phyloP scores from a whole-genome alignment of 305 asterid genomes.

The Caryopteris hybrid region DNA sequence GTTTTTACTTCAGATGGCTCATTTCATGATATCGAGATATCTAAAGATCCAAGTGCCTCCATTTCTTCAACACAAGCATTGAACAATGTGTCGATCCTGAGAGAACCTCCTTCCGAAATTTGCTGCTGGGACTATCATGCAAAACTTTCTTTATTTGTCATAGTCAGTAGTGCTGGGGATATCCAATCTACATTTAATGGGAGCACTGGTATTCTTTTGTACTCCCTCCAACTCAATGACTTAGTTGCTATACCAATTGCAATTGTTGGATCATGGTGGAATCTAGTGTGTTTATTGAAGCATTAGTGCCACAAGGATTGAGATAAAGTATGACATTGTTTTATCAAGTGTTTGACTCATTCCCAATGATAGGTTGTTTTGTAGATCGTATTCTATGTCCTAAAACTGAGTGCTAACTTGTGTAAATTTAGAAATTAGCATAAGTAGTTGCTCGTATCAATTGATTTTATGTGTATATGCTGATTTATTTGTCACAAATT shows the following conservation, averaged over 20 bases:
- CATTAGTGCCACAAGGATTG: background rate
- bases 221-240: constrained; percentile 10
- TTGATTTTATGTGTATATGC: constrained; percentile 3
- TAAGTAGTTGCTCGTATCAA: constrained; percentile 3
- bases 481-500: background rate
- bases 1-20: constrained; percentile 79
- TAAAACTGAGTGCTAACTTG: background rate
- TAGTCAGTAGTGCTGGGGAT: constrained; percentile 53
- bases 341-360: constrained; percentile 4
- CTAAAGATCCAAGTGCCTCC: constrained; percentile 81
- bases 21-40: constrained; percentile 76
- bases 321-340: constrained; percentile 7
- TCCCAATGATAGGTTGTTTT: constrained; percentile 3
- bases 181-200: constrained; percentile 34
- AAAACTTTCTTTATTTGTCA: constrained; percentile 47
- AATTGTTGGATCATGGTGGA: constrained; percentile 11
- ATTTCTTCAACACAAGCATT: constrained; percentile 47
- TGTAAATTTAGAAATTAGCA: background rate
- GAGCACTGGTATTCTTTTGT: constrained; percentile 38
- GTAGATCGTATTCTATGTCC: constrained; percentile 4
- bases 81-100: constrained; percentile 35
- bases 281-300: background rate
- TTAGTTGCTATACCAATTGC: background rate
- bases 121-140: constrained; percentile 79
- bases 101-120: constrained; percentile 53